Evolutionary conservation across 2,329 filamentous ascomycete genomes (phyloP).

Genomic region (Cladosporium sphaerospermum): DNA sequence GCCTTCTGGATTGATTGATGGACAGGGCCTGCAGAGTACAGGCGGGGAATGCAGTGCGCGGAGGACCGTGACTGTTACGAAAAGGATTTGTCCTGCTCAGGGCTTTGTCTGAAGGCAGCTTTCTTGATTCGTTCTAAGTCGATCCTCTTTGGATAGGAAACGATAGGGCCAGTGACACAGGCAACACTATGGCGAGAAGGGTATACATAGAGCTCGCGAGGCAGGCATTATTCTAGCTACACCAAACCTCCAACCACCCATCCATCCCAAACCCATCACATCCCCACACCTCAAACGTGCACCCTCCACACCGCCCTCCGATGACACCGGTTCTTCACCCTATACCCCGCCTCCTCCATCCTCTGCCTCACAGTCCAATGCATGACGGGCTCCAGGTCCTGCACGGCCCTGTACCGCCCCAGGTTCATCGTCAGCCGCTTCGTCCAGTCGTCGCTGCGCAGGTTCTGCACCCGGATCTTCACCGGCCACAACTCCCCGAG

Average conservation of each 20-base stretch:
- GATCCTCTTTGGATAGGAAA: no score
- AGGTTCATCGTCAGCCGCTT: slow-evolving; percentile 35
- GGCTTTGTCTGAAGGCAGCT: no score
- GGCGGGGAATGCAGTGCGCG: no score
- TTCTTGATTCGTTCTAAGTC: no score
- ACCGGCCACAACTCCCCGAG: slow-evolving; percentile 40
- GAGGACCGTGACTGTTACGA: no score
- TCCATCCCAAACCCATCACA: not conserved
- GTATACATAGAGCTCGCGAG: no score
- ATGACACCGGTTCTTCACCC: slow-evolving; percentile 27
- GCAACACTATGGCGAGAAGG: no score
- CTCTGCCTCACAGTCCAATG: slow-evolving; percentile 41
- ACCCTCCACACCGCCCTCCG: slow-evolving; percentile 31
- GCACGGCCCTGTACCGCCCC: slow-evolving; percentile 33
- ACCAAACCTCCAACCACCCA: slow-evolving; percentile 11
- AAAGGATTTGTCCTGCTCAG: no score
- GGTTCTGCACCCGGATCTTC: slow-evolving; percentile 32
- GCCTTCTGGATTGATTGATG: no score
- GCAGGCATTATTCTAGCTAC: not conserved
- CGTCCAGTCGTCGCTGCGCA: slow-evolving; percentile 31
- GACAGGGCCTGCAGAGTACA: no score
- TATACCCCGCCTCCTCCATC: slow-evolving; percentile 32
- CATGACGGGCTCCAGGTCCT: slow-evolving; percentile 34
- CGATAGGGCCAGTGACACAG: no score
- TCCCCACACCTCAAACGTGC: slow-evolving; percentile 14